These are phyloP conservation scores for Neonectria ditissima DNA, from an alignment of 2,329 filamentous ascomycete genomes.

Conservation along the genomic window DNA sequence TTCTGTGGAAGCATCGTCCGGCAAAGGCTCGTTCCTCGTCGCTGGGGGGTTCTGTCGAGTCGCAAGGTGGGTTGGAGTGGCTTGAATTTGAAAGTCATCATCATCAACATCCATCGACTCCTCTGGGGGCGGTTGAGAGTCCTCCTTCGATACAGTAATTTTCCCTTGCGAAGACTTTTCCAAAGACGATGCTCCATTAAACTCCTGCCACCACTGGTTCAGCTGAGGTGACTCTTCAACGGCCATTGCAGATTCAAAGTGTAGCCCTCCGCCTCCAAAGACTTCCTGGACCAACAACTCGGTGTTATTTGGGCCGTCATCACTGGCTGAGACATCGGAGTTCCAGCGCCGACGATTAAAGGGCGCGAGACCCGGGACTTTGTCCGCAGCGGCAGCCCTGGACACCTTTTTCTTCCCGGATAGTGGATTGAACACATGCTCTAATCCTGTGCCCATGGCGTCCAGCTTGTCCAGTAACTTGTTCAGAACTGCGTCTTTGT, in stretches of 20 bases:
- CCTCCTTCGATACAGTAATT: slow-evolving; percentile 20
- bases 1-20: slow-evolving; percentile 50
- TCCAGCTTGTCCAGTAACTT: slow-evolving; percentile 67
- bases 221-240: slow-evolving; percentile 51
- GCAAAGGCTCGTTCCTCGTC: slow-evolving; percentile 22
- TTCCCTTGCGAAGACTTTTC: slow-evolving; percentile 35
- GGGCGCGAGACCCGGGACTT: slow-evolving; percentile 63
- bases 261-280: slow-evolving; percentile 54
- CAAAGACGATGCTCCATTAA: slow-evolving; percentile 49
- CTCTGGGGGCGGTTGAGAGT: slow-evolving; percentile 30
- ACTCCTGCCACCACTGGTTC: slow-evolving; percentile 63
- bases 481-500: slow-evolving; percentile 65
- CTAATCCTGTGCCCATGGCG: slow-evolving; percentile 62
- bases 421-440: slow-evolving; percentile 65
- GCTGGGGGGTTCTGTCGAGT: slow-evolving; percentile 37
- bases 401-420: slow-evolving; percentile 61
- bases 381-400: slow-evolving; percentile 58
- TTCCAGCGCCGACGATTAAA: slow-evolving; percentile 59
- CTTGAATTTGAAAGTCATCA: slow-evolving; percentile 64
- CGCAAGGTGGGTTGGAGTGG: slow-evolving; percentile 56
- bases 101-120: slow-evolving; percentile 42
- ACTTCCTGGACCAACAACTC: slow-evolving; percentile 55
- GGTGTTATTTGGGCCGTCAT: slow-evolving; percentile 47
- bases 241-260: slow-evolving; percentile 44
- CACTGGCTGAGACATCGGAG: slow-evolving; percentile 38